These are phyloP conservation scores for Poa annua DNA, from an alignment of 176 grass and related monocot genomes.

Conservation along the genomic window DNA sequence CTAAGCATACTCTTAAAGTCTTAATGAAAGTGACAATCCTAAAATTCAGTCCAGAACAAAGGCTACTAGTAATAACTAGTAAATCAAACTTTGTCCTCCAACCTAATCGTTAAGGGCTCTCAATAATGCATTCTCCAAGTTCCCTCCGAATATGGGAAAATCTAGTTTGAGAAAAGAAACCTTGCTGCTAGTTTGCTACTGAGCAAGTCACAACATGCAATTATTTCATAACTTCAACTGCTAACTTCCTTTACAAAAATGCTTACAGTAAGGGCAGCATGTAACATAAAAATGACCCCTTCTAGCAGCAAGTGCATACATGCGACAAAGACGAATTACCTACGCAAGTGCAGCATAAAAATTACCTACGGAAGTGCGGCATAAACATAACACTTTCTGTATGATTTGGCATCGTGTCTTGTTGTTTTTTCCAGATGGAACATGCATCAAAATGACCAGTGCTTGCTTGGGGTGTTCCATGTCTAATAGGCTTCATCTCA, in stretches of 20 bases:
- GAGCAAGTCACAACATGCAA: background rate
- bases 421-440: constrained; percentile 42
- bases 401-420: constrained; percentile 47
- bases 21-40: background rate
- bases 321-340: constrained; percentile 37
- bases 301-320: background rate
- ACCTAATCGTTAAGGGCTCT: background rate
- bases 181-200: background rate
- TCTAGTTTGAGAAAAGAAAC: background rate
- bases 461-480: constrained; percentile 39
- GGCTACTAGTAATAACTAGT: background rate
- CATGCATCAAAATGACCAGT: constrained; percentile 37
- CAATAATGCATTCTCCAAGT: background rate
- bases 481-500: constrained; percentile 48
- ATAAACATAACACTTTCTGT: constrained; percentile 34
- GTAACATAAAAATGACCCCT: background rate
- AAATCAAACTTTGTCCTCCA: constrained; percentile 11
- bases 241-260: background rate
- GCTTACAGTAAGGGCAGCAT: constrained; percentile 12
- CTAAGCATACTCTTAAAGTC: background rate
- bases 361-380: constrained; percentile 40
- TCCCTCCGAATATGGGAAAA: background rate
- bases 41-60: background rate
- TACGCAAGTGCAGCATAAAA: constrained; percentile 53
- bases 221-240: background rate